Evolutionary conservation across 306 rosid genomes (phyloP), one percentile per base, ranked within the genome.

Genomic region (Medicago arabica): DNA sequence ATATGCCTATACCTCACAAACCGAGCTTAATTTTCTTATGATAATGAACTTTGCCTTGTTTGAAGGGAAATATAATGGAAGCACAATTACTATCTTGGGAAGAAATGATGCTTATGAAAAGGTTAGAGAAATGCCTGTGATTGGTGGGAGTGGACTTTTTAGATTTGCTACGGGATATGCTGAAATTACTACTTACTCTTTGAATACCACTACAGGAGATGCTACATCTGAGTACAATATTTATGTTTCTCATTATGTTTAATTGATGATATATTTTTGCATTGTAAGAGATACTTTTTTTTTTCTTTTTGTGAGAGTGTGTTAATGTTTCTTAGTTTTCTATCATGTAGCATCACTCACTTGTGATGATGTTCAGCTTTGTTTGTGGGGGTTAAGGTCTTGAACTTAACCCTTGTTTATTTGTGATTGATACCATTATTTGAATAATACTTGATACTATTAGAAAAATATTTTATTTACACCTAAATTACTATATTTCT

Each of bases 141-240:
- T 89, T 25, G 93, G 93, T 8, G 96, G 96, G 1, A 88, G 84
- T 21, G 93, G 97, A 1, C 78, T 88, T 59, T 89, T 92, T 76
- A 28, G 96, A 50, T 88, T 89, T 77, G 91, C 93, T 0, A 81
- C 78, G 5, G 95, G 96, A 2, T 92, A 83, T 81, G 86, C 44
- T 7, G 69, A 83, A 18, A 78, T 80, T 7, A 71, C 25, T 4
- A 87, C 89, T 40, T 31, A 50, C 10, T 49, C 18, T 0, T 2
- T 57, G 4, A 51, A 71, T 39, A 3, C 6, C 2, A 1, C 3
- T 2, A 62, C 90, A 0, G 83, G 86, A 11, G 74, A 90, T 49
- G 84, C 89, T 23, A 9, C 49, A 0, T 47, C 87, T 71, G 86
- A 88, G 77, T 90, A 83, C 17, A 77, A 83, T 78, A 59, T 85